Evolutionary conservation across 2,329 filamentous ascomycete species (phyloP).

Genomic region (Elsinoe batatas): DNA sequence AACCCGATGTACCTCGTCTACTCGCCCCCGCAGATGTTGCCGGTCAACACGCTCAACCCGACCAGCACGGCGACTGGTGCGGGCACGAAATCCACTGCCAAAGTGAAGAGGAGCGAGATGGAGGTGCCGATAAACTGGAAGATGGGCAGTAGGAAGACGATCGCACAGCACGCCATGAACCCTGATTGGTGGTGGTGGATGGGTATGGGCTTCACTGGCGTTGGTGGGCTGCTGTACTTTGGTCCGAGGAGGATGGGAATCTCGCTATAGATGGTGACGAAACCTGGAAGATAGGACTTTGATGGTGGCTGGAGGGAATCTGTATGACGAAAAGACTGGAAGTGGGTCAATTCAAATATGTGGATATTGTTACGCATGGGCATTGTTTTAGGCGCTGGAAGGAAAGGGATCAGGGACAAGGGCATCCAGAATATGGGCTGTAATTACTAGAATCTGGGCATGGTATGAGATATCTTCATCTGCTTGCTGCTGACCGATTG

Average conservation of each 20-base stretch:
- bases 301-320: background rate
- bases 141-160: conserved; percentile 19
- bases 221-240: conserved; percentile 40
- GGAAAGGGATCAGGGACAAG: background rate
- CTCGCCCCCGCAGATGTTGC: conserved; percentile 57
- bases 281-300: background rate
- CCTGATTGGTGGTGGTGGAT: conserved; percentile 43
- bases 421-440: conserved; percentile 9
- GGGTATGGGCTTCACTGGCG: conserved; percentile 38
- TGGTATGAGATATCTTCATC: background rate
- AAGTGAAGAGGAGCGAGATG: conserved; percentile 21
- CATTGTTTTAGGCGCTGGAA: background rate
- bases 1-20: conserved; percentile 59
- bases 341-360: background rate
- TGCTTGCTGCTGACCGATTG: background rate
- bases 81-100: conserved; percentile 24
- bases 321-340: background rate
- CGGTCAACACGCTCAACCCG: conserved; percentile 56
- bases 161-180: conserved; percentile 29
- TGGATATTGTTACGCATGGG: conserved; percentile 5
- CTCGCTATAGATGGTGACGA: conserved; percentile 10
- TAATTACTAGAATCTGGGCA: conserved; percentile 11
- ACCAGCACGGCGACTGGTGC: conserved; percentile 29
- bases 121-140: conserved; percentile 34
- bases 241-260: conserved; percentile 29